phyloP scores from a whole-genome alignment of 345 rosid species.

The Clarkia xantiana region DNA sequence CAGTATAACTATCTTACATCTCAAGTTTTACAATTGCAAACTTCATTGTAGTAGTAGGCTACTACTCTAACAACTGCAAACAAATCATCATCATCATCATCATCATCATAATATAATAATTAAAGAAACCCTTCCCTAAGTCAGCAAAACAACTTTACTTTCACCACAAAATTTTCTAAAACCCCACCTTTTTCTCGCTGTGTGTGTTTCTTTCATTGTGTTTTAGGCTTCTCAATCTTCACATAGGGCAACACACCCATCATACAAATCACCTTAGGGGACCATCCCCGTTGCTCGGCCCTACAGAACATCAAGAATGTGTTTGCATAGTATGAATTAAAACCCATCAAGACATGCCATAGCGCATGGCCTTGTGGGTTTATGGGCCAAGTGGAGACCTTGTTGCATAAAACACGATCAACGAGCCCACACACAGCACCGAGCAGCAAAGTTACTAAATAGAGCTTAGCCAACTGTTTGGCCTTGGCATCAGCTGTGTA shows the following conservation, averaged over 20 bases:
- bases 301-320: conserved; percentile 96
- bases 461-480: conserved; percentile 57
- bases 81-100: no score
- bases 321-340: conserved; percentile 80
- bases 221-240: conserved; percentile 65
- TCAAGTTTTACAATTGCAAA: no score
- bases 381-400: conserved; percentile 43
- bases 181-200: no score
- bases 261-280: conserved; percentile 41
- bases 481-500: conserved; percentile 54
- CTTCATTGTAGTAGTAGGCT: no score
- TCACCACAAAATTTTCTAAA: no score
- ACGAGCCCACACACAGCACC: conserved; percentile 62
- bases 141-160: no score
- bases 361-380: conserved; percentile 91
- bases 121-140: no score
- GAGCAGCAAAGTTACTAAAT: conserved; percentile 40
- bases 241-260: conserved; percentile 65
- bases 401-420: conserved; percentile 50
- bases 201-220: conserved; percentile 18
- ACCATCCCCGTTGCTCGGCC: conserved; percentile 74
- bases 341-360: conserved; percentile 85
- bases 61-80: no score
- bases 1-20: no score
- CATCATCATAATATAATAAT: no score